Evolutionary conservation across 2,329 filamentous ascomycete genomes (phyloP), one percentile per base, ranked within the genome.

Genomic region (Didymellaceae sp.): DNA sequence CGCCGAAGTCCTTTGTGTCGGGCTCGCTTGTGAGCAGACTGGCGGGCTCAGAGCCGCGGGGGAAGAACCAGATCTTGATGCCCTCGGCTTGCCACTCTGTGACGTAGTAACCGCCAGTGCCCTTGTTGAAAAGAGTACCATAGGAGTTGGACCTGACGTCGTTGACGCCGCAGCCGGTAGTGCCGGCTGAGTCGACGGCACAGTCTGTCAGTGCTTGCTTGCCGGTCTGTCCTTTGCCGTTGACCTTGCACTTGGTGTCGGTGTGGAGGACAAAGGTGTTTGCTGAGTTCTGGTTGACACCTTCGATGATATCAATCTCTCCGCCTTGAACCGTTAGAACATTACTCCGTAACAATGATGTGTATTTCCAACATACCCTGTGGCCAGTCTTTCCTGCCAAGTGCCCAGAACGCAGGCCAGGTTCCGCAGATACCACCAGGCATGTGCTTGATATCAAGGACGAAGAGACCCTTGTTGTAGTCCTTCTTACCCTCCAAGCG

Each of bases 11-110:
- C 2, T 74, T 65, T 0, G 90, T 87, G 55, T 89, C 75, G 0
- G 90, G 89, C 4, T 64, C 76, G 14, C 79, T 80, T 9, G 75
- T 67, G 1, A 68, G 62, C 54, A 91, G 83, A 67, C 90, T 85
- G 3, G 68, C 58, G 2, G 89, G 89, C 52, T 91, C 46, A 32
- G 67, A 66, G 55, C 71, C 70, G 10, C 88, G 86, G 1, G 86
- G 78, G 75, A 95, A 96, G 80, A 90, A 92, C 84, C 86, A 96
- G 59, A 94, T 80, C 32, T 81, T 80, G 70, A 97, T 93, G 55
- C 78, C 78, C 0, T 80, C 67, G 32, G 80, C 80, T 2, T 86
- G 90, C 89, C 91, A 95, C 47, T 74, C 67, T 32, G 72, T 75
- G 4, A 74, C 76, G 50, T 76, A 79, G 42, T 78, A 67, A 38